A percentile compares a stretch with the other conserved stretches of the same genome.
phyloP scores from a whole-genome alignment of 306 rosid genomes.

The Prunus mongolica region DNA sequence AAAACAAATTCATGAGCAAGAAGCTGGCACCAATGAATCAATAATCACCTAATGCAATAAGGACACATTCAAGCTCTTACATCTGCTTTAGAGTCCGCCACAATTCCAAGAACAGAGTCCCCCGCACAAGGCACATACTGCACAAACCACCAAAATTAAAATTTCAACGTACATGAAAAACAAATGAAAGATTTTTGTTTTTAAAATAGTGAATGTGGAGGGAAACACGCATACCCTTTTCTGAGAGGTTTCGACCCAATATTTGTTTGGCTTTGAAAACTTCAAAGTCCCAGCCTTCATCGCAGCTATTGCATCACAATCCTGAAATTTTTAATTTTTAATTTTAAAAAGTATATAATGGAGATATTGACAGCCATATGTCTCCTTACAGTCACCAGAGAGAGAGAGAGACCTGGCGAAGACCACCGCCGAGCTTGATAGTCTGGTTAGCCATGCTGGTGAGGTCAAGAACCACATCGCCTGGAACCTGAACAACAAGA shows the following conservation, averaged over 20 bases:
- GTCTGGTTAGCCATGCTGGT: constrained; percentile 75
- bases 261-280: constrained; percentile 78
- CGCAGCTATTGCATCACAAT: constrained; percentile 65
- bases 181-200: background rate
- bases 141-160: constrained; percentile 15
- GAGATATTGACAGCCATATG: background rate
- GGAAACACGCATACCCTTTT: constrained; percentile 53
- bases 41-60: background rate
- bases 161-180: background rate
- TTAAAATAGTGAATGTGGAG: background rate
- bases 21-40: background rate
- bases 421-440: constrained; percentile 88
- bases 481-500: constrained; percentile 57
- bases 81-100: constrained; percentile 77
- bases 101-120: constrained; percentile 88
- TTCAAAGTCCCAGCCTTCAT: constrained; percentile 74
- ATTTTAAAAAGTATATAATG: background rate
- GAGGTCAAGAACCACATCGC: constrained; percentile 84
- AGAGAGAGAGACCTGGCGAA: constrained; percentile 55
- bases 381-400: background rate
- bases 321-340: constrained; percentile 34
- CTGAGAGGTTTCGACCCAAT: constrained; percentile 89
- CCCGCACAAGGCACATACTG: constrained; percentile 86
- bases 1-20: background rate
- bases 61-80: constrained; percentile 44